Base-by-base conservation (phyloP, 768 basidiomycete species). In the Coprinopsis sp. region DNA sequence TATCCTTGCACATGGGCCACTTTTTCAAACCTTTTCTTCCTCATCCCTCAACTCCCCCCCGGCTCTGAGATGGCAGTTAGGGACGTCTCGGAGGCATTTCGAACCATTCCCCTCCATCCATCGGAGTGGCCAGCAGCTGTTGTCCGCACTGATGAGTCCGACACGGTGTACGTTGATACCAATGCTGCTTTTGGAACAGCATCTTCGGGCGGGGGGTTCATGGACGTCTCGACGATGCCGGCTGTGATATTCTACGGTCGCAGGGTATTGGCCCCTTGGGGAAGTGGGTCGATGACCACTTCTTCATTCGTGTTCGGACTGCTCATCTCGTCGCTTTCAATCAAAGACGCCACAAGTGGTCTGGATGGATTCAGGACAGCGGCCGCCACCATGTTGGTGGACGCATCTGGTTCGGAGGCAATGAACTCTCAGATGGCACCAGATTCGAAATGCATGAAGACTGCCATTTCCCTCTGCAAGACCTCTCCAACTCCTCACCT, bases 1-100 rank as follows among this genome's bases (percentile, higher is more conserved):
- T 66, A 43, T 37, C 73, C 72, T 0, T 70, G 69, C 54, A 68
- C 66, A 0, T 76, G 72, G 72, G 70, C 69, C 1, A 74, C 71
- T 0, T 76, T 77, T 42, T 38, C 54, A 0, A 54, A 60, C 0
- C 49, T 71, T 0, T 64, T 53, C 19, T 41, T 60, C n/a, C 43
- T 65, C 18, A 55, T 72, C 0, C 57, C 34, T 1, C 46, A 50
- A 1, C 65, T 74, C 0, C 73, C 71, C 57, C 65, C 45, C 16
- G 64, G 64, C 0, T 68, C 68, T 0, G 62, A 74, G 51, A 64
- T 54, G 0, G 30, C 65, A 41, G 22, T 68, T 8, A 49, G 63
- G 0, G 70, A 77, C 24, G 62, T 76, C 0, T 45, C 60, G 0
- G 69, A 73, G 45, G 74, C 72, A 0, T 74, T 72, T 34, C 51